Base-by-base conservation (phyloP, 768 basidiomycete species). In the Mycena chlorophos region DNA sequence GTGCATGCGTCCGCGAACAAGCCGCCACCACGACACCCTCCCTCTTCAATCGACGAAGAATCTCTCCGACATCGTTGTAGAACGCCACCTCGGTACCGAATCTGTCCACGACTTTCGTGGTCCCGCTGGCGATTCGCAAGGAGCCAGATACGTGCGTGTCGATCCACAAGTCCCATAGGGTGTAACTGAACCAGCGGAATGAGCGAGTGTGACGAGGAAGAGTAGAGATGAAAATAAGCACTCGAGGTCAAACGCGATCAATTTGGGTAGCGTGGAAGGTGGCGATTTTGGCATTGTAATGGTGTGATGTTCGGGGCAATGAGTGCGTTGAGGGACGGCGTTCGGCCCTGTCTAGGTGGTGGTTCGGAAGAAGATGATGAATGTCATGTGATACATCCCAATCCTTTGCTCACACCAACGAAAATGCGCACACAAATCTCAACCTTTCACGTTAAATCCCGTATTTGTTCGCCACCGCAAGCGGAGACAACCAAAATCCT, bases 141-240 rank as follows among this genome's bases (percentile, higher is more conserved):
- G 87, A 84, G 27, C 84, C 81, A 40, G 78, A 72, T 49, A 89
- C 77, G 67, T 92, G 87, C 17, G 85, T 85, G 68, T 94, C 92
- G 50, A 94, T 87, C 91, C 91, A 93, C 16, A 93, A 75, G 54
- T 87, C 82, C 91, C 91, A 94, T 5, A 94, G 75, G 0, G 92
- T 94, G 68, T 89, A 93, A 66, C 91, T 91, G 58, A 13, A 20
- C 26, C 2, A 3, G 19, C 30, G 8, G 23, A 5, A 25, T 43
- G 5, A 55, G 45, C 17, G 14, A 51, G 51, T n/a, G n/a, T n/a
- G n/a, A n/a, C 31, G 25, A 12, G 49, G n/a, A 56, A 23, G 59
- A 51, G 31, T 38, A 30, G 43, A 14, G 31, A n/a, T 16, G 14
- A 23, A 12, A 46, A 25, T 34, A 66, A 66, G 19, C 68, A 92